Base-by-base conservation (phyloP, 129 eudicot species). In the Silybum marianum region DNA sequence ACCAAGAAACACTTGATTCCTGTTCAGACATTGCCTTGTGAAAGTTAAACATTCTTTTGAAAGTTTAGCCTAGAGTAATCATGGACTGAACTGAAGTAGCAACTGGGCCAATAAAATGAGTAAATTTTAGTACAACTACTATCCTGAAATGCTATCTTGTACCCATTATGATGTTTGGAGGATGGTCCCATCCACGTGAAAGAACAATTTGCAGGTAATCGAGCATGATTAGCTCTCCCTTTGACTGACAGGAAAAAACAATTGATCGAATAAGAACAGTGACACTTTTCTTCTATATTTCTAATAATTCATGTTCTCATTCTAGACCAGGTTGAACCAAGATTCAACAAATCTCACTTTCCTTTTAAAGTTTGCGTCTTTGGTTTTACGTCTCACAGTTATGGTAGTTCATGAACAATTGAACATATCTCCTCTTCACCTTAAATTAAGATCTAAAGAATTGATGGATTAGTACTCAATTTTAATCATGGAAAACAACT, bases 281-380 rank as follows among this genome's bases (percentile, higher is more conserved):
- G 51, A 11, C 3, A 44, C 12, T 4, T 13, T 44, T 44, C 54
- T 44, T 44, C 10, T 44, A 10, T 12, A 12, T 44, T 44, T 44
- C 14, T 44, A 44, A 14, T 54, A 19, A 26, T 60, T 54, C 7
- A 32, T 24, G 19, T 25, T 14, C 9, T 58, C 46, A 3, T 51
- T 48, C 67, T 75, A 16, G 80, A 21, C 60, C 63, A 30, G 71
- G 11, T 76, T 58, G 34, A 76, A 76, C 30, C 80, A 58, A 32
- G 51, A 21, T 62, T 30, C 71, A 13, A 30, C 68, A 44, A 44
- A 10, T 9, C 3, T 9, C 13, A 9, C 2, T 9, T 9, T 44
- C 51, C 14, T 44, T 44, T 44, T 44, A 44, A 44, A 44, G 54
- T 44, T 2, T 42, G 48, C 13, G 48, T 9, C 40, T 36, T 36